Conservation (phyloP, 2,329 filamentous ascomycete genomes). For the Albophoma yamanashiensis region DNA sequence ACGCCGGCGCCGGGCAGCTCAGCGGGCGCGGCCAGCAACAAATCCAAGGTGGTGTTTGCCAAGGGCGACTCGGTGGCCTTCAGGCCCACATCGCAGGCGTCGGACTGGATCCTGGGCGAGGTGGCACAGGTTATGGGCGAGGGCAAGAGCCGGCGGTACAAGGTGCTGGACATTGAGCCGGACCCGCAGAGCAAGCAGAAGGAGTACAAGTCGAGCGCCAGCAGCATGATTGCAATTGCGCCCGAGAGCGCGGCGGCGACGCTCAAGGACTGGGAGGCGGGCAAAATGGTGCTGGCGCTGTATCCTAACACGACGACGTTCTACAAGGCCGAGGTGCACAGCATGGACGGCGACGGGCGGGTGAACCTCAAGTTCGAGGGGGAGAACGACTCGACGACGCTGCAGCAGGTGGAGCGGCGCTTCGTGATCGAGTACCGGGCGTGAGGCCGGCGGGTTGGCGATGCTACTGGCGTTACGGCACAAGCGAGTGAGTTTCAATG, state of each 20-base stretch:
- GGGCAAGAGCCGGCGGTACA: slow-evolving; percentile 67
- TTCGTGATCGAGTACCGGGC: slow-evolving; percentile 64
- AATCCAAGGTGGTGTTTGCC: slow-evolving; percentile 44
- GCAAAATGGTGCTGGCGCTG: slow-evolving; percentile 64
- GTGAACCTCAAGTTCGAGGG: slow-evolving; percentile 69
- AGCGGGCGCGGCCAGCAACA: slow-evolving; percentile 12
- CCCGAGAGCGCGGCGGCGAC: slow-evolving; percentile 35
- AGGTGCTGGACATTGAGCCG: slow-evolving; percentile 70
- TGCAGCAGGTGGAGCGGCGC: slow-evolving; percentile 64
- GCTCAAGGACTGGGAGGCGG: slow-evolving; percentile 50
- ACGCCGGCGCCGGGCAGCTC: slow-evolving; percentile 10
- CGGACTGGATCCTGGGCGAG: slow-evolving; percentile 66
- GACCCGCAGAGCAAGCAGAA: slow-evolving; percentile 57
- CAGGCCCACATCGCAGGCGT: slow-evolving; percentile 43
- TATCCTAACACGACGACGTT: slow-evolving; percentile 82
- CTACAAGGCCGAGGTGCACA: slow-evolving; percentile 74
- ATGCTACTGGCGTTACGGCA: background rate
- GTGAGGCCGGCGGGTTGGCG: slow-evolving; percentile 7
- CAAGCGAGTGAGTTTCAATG: background rate
- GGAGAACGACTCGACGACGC: slow-evolving; percentile 61
- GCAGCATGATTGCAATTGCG: slow-evolving; percentile 69
- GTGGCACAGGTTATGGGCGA: slow-evolving; percentile 68
- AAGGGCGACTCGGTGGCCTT: slow-evolving; percentile 58
- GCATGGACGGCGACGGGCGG: slow-evolving; percentile 44
- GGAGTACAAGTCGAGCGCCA: slow-evolving; percentile 61